Evolutionary conservation across 768 basidiomycete genomes (phyloP).

Genomic region (Porpolomopsis calyptriformis): DNA sequence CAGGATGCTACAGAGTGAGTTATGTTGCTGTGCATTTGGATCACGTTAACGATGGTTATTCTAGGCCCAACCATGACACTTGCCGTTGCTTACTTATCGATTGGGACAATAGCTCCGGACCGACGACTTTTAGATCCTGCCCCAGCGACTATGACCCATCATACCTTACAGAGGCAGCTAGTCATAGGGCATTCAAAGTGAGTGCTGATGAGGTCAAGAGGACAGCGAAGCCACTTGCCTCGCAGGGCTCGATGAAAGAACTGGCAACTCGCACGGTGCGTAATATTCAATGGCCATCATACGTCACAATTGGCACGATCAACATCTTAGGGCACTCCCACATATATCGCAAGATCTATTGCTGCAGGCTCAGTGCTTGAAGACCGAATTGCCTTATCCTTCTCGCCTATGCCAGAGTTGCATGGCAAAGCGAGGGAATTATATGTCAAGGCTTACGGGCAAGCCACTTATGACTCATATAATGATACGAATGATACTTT

Average conservation of each 20-base stretch:
- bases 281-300: neutral
- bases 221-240: neutral
- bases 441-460: neutral
- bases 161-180: neutral
- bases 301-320: neutral
- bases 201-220: neutral
- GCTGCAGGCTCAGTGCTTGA: neutral
- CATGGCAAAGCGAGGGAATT: neutral
- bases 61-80: neutral
- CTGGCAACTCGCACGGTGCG: conserved; percentile 1
- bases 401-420: neutral
- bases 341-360: conserved; percentile 1
- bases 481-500: neutral
- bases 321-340: neutral
- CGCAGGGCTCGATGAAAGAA: neutral
- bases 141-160: neutral
- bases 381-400: neutral
- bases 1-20: neutral
- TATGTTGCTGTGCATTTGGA: neutral
- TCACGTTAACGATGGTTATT: neutral
- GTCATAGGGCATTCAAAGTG: neutral
- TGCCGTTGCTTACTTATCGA: conserved; percentile 1
- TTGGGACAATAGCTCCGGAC: conserved; percentile 2
- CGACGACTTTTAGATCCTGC: neutral
- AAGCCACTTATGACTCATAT: neutral